phyloP scores from a whole-genome alignment of 2,329 filamentous ascomycete genomes.

The Periconia sp. region DNA sequence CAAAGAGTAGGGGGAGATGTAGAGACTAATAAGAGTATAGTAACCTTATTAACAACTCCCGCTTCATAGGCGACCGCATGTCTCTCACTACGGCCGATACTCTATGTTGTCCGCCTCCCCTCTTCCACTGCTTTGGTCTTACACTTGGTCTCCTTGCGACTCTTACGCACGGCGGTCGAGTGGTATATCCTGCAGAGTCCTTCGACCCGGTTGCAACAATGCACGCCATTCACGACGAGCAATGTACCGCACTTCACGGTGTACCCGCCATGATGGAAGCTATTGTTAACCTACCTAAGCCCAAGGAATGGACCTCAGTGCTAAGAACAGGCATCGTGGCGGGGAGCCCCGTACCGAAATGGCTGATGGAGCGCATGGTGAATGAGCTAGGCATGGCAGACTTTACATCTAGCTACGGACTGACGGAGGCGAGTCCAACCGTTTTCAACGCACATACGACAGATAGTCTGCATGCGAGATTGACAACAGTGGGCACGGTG shows the following conservation, averaged over 20 bases:
- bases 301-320: constrained; percentile 47
- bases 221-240: constrained; percentile 61
- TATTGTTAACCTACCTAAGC: constrained; percentile 57
- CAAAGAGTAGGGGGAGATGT: not conserved
- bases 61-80: constrained; percentile 70
- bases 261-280: constrained; percentile 87
- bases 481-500: constrained; percentile 76
- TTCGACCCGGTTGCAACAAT: constrained; percentile 74
- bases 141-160: constrained; percentile 76
- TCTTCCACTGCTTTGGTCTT: constrained; percentile 87
- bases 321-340: constrained; percentile 81
- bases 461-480: constrained; percentile 69
- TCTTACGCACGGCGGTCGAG: constrained; percentile 75
- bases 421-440: constrained; percentile 80
- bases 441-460: constrained; percentile 82
- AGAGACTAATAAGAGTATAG: constrained; percentile 18
- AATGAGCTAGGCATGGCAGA: constrained; percentile 76
- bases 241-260: constrained; percentile 74
- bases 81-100: constrained; percentile 68
- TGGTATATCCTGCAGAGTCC: constrained; percentile 74
- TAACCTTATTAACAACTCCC: constrained; percentile 49
- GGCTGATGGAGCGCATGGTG: constrained; percentile 76
- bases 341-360: constrained; percentile 75
- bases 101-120: constrained; percentile 80
- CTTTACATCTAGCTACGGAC: constrained; percentile 63